Evolutionary conservation across 2,329 filamentous ascomycete species (phyloP).

Genomic region (Neopestalotiopsis sp.): DNA sequence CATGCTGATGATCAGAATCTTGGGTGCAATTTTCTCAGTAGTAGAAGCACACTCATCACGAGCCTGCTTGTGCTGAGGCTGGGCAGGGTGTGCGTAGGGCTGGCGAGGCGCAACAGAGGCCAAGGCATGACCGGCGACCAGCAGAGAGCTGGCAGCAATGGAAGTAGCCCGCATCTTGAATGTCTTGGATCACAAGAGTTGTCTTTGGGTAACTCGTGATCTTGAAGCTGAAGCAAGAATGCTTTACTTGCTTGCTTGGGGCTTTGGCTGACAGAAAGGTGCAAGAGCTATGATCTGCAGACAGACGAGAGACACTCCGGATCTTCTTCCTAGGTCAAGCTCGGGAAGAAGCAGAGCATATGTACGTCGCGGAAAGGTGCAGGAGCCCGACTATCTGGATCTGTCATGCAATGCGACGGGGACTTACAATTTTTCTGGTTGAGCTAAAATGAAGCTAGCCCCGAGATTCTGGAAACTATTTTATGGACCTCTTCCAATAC

Average conservation of each 20-base stretch:
- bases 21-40: conserved; percentile 7
- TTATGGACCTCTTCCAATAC: not conserved
- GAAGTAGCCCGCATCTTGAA: conserved; percentile 11
- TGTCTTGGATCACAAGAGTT: not conserved
- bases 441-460: not conserved
- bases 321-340: not conserved
- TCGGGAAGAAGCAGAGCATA: not conserved
- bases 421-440: not conserved
- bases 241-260: not conserved
- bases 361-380: not conserved
- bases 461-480: conserved; percentile 1
- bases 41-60: not conserved
- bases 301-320: not conserved
- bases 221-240: not conserved
- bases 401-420: not conserved
- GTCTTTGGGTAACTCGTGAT: not conserved
- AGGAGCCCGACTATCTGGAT: not conserved
- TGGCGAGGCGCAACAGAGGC: conserved; percentile 9
- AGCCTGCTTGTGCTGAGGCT: not conserved
- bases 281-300: not conserved
- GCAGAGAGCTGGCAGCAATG: conserved; percentile 8
- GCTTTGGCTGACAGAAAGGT: not conserved
- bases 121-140: conserved; percentile 10
- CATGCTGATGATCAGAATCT: conserved; percentile 18
- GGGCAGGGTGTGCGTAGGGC: conserved; percentile 4